phyloP scores from a whole-genome alignment of 1,284 basidiomycete species.

The Taiwanofungus camphoratus region DNA sequence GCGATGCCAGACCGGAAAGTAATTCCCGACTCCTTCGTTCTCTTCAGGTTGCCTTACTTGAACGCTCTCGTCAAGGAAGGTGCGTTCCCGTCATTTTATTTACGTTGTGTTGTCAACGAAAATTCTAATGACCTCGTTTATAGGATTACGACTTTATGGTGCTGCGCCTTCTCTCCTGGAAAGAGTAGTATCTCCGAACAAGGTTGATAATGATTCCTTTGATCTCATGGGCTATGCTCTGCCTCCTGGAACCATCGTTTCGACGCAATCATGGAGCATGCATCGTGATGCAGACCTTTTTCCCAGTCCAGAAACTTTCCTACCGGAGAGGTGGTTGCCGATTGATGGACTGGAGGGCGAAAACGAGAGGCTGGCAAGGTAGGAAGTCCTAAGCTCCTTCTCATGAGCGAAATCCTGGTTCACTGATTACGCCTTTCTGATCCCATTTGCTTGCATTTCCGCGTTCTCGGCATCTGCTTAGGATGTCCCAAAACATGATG shows the following conservation, averaged over 20 bases:
- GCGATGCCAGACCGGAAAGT: slow-evolving; percentile 54
- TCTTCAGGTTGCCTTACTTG: slow-evolving; percentile 63
- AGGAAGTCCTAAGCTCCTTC: slow-evolving; percentile 1
- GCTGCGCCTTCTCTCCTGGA: slow-evolving; percentile 69
- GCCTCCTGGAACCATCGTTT: slow-evolving; percentile 65
- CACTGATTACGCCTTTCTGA: neutral
- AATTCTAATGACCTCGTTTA: too few relatives aligned
- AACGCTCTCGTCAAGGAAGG: slow-evolving; percentile 76
- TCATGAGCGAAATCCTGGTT: neutral
- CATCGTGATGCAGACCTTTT: slow-evolving; percentile 62
- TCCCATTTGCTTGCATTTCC: neutral
- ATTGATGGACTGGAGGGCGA: slow-evolving; percentile 19
- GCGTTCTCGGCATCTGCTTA: too few relatives aligned
- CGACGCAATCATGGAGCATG: slow-evolving; percentile 72
- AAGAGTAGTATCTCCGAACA: slow-evolving; percentile 55
- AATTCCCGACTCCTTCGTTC: slow-evolving; percentile 51
- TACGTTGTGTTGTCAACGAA: too few relatives aligned
- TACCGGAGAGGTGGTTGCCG: slow-evolving; percentile 66
- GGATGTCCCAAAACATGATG: slow-evolving; percentile 66
- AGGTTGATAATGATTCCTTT: slow-evolving; percentile 52
- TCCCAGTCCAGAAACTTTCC: slow-evolving; percentile 61
- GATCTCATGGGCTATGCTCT: slow-evolving; percentile 75
- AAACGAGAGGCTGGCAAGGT: slow-evolving; percentile 22
- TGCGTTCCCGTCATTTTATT: slow-evolving; percentile 31
- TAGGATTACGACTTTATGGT: slow-evolving; percentile 63